phyloP scores from a whole-genome alignment of 306 rosid species.

The Lathyrus oleraceus region DNA sequence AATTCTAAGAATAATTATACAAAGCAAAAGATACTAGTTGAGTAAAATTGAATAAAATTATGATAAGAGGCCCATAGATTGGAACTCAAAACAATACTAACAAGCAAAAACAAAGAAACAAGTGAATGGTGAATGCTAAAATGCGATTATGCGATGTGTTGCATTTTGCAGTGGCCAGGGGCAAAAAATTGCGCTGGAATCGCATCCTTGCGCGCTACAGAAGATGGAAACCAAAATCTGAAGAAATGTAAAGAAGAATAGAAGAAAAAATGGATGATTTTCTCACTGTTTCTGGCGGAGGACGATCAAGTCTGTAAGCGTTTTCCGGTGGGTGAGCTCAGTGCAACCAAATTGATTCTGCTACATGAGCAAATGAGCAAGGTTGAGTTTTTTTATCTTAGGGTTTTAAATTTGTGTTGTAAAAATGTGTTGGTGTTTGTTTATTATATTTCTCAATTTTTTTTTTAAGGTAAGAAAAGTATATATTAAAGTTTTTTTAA shows the following conservation, averaged over 20 bases:
- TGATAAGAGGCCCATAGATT: background rate
- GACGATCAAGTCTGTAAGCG: background rate
- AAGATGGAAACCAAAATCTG: background rate
- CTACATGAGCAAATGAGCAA: too few species aligned
- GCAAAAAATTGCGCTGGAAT: background rate
- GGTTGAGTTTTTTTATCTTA: background rate
- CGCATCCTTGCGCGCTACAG: background rate
- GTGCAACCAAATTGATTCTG: background rate
- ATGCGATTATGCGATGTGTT: background rate
- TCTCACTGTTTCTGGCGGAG: background rate
- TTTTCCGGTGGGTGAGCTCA: background rate
- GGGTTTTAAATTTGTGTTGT: background rate
- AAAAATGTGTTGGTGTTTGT: too few species aligned
- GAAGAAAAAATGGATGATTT: too few species aligned
- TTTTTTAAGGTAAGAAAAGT: too few species aligned
- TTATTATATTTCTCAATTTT: too few species aligned
- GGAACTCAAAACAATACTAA: background rate
- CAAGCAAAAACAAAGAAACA: background rate
- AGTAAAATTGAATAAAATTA: background rate
- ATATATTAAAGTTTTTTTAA: too few species aligned
- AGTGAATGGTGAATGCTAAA: background rate
- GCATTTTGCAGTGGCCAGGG: background rate
- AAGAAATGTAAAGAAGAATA: background rate
- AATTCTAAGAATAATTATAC: background rate
- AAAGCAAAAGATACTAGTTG: background rate